These are phyloP conservation scores for Thymus mandschuricus DNA, from an alignment of 257 asterid species.

Conservation along the genomic window DNA sequence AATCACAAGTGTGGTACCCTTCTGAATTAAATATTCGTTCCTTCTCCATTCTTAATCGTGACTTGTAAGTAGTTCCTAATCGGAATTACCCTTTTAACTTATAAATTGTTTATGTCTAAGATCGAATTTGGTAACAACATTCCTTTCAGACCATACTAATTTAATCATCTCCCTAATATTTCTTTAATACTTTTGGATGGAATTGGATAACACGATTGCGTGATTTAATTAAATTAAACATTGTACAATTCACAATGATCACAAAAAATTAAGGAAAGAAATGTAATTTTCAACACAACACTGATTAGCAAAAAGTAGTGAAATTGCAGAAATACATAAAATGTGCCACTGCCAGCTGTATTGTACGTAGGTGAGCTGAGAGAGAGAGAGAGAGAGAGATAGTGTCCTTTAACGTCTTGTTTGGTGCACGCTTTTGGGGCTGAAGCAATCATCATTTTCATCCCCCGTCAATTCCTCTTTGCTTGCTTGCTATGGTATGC, in stretches of 20 bases:
- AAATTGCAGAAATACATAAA: too few species aligned
- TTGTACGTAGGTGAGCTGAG: too few species aligned
- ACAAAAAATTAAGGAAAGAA: too few species aligned
- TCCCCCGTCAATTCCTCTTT: neutral
- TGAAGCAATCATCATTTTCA: constrained; percentile 47
- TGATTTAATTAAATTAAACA: too few species aligned
- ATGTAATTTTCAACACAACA: too few species aligned
- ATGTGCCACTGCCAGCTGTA: too few species aligned
- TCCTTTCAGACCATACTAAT: constrained; percentile 22
- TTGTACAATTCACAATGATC: too few species aligned
- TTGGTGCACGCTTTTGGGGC: constrained; percentile 42
- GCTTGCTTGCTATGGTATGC: too few species aligned
- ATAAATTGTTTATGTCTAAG: constrained; percentile 19
- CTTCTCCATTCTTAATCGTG: constrained; percentile 4
- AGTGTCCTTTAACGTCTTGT: constrained; percentile 27
- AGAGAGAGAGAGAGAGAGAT: neutral
- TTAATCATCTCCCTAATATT: neutral
- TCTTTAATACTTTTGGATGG: neutral
- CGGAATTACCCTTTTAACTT: neutral
- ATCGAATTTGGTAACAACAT: constrained; percentile 36
- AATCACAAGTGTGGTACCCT: neutral
- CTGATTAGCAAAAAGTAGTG: too few species aligned
- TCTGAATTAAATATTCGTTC: neutral
- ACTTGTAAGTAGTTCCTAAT: constrained; percentile 22
- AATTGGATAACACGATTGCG: too few species aligned